Conservation (phyloP, 192 early-diverging fungal species). For the Coemansia furcata region DNA sequence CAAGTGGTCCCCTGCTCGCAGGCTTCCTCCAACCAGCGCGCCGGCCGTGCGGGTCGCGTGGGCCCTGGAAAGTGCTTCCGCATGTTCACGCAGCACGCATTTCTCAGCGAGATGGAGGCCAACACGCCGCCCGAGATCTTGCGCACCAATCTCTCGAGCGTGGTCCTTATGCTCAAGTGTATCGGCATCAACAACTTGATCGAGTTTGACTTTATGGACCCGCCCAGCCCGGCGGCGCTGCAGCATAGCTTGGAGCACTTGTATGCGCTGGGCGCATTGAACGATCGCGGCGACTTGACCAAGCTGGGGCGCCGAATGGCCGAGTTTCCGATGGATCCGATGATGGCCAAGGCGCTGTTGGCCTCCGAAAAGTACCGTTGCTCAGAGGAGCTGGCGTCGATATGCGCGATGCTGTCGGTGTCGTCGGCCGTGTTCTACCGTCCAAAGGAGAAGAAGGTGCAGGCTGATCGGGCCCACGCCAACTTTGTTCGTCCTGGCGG, state of each 20-base stretch:
- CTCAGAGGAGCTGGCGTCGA: slow-evolving; percentile 88
- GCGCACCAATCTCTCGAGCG: slow-evolving; percentile 88
- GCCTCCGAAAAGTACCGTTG: slow-evolving; percentile 91
- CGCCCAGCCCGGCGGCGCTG: slow-evolving; percentile 88
- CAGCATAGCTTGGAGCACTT: slow-evolving; percentile 90
- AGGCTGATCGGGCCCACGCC: slow-evolving; percentile 91
- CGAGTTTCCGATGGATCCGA: slow-evolving; percentile 96
- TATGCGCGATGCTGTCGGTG: slow-evolving; percentile 91
- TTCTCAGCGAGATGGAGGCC: slow-evolving; percentile 89
- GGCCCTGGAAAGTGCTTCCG: slow-evolving; percentile 98
- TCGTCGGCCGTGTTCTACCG: slow-evolving; percentile 77
- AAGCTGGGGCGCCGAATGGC: slow-evolving; percentile 97
- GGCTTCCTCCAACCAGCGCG: slow-evolving; percentile 90
- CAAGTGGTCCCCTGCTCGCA: slow-evolving; percentile 94
- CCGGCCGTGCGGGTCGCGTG: slow-evolving; percentile 92
- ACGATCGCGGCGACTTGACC: slow-evolving; percentile 89
- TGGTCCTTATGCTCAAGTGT: slow-evolving; percentile 89
- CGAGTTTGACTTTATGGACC: slow-evolving; percentile 99
- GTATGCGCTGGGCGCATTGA: slow-evolving; percentile 88
- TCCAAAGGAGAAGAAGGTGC: slow-evolving; percentile 88
- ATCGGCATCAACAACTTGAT: slow-evolving; percentile 96
- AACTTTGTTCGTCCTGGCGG: slow-evolving; percentile 89
- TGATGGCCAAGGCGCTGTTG: slow-evolving; percentile 89
- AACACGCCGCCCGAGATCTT: slow-evolving; percentile 96
- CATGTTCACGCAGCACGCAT: slow-evolving; percentile 91